Evolutionary conservation across 768 basidiomycete genomes (phyloP).

Genomic region (Termitomyces sp.): DNA sequence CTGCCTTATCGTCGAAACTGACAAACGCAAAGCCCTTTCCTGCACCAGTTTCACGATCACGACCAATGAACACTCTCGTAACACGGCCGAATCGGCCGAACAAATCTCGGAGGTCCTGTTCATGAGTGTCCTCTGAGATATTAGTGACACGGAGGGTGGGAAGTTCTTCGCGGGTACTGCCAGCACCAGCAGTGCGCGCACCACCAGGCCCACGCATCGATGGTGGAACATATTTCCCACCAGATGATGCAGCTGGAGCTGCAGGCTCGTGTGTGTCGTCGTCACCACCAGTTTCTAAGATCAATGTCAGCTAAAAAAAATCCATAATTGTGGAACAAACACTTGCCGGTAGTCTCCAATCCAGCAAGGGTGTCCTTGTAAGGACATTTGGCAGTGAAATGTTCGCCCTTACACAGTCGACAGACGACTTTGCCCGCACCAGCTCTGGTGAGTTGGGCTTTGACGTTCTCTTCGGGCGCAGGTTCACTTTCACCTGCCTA

Average conservation of each 20-base stretch:
- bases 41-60: slow-evolving; percentile 89
- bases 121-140: slow-evolving; percentile 91
- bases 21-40: slow-evolving; percentile 98
- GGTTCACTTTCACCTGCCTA: slow-evolving; percentile 65
- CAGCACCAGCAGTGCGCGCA: slow-evolving; percentile 62
- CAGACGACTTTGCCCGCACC: slow-evolving; percentile 89
- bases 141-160: slow-evolving; percentile 98
- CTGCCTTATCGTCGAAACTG: slow-evolving; percentile 78
- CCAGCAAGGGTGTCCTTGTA: slow-evolving; percentile 91
- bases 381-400: slow-evolving; percentile 98
- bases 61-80: slow-evolving; percentile 88
- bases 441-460: slow-evolving; percentile 60
- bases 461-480: slow-evolving; percentile 59
- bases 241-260: slow-evolving; percentile 36
- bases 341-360: slow-evolving; percentile 55
- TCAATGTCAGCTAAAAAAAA: background rate
- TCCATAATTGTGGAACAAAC: background rate
- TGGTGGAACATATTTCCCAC: slow-evolving; percentile 92
- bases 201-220: slow-evolving; percentile 70
- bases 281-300: slow-evolving; percentile 27
- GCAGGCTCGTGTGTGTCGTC: slow-evolving; percentile 31
- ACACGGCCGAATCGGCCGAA: slow-evolving; percentile 85
- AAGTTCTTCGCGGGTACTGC: slow-evolving; percentile 76
- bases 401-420: slow-evolving; percentile 92
- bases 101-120: slow-evolving; percentile 88